A percentile compares a stretch with the other conserved stretches of the same genome.
phyloP scores from a whole-genome alignment of 2,329 filamentous ascomycete genomes.

The Meredithiella fracta region DNA sequence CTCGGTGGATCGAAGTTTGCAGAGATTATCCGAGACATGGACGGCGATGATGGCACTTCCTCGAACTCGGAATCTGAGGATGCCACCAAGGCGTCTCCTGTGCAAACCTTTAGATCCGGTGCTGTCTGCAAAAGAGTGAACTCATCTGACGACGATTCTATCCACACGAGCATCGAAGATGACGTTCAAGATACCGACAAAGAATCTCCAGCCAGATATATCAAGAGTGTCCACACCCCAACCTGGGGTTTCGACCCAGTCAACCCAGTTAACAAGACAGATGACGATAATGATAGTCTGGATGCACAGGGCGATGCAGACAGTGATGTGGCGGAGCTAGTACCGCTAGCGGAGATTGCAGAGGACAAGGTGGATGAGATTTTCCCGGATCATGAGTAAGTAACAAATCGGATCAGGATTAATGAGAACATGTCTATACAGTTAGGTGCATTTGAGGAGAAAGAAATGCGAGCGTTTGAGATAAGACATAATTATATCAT shows the following conservation, averaged over 20 bases:
- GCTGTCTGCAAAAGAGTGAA: neutral
- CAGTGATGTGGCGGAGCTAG: conserved; percentile 19
- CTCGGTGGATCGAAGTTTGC: conserved; percentile 66
- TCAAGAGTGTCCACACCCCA: conserved; percentile 21
- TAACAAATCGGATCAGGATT: neutral
- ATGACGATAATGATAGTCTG: conserved; percentile 23
- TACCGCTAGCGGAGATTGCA: neutral
- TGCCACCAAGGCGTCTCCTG: neutral
- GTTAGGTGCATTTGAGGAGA: neutral
- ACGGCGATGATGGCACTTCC: conserved; percentile 33
- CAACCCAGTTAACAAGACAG: conserved; percentile 17
- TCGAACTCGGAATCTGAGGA: conserved; percentile 51
- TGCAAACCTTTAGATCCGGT: neutral
- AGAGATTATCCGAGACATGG: conserved; percentile 49
- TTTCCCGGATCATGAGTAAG: neutral
- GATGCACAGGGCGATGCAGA: conserved; percentile 28
- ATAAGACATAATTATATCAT: neutral
- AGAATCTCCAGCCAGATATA: conserved; percentile 19
- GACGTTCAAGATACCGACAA: conserved; percentile 24
- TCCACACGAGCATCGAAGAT: conserved; percentile 32
- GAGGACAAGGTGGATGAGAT: conserved; percentile 13
- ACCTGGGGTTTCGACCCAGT: conserved; percentile 32
- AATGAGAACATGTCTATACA: neutral
- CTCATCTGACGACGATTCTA: conserved; percentile 18
- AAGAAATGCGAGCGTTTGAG: too few relatives aligned